Evolutionary conservation across 1,284 basidiomycete genomes (phyloP), one percentile per base, ranked within the genome.

Genomic region (Coniferiporia weirii): DNA sequence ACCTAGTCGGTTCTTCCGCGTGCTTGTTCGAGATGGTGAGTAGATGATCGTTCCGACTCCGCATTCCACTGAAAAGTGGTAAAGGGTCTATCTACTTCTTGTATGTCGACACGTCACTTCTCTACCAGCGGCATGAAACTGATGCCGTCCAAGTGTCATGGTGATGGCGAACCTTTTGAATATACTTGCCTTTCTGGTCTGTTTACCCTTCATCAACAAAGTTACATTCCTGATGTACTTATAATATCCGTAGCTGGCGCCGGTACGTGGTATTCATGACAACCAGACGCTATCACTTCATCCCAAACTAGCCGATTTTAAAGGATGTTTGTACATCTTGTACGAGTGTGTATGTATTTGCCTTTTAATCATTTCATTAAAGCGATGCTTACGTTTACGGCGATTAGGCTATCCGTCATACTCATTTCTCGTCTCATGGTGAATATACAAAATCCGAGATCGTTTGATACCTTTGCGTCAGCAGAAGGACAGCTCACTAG

Each of bases 21-120:
- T 62, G 20, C 34, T 62, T 19, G 32, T 59, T 40, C 57, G 61
- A 19, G 61, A 62, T 56, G 61, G 60, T 57, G 38, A 47, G 60
- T 48, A 12, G 19, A 38, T 6, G n/a, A 13, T n/a, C 45, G 40
- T 19, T 19, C 22, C 9, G n/a, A 49, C 17, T 13, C 32, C 17
- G 17, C 17, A 19, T 53, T 35, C 5, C 35, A 27, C 27, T 53
- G 8, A 52, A 10, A 27, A 7, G 8, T 32, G 10, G 9, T n/a
- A 36, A 35, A 61, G 60, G 61, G 47, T 46, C 52, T 8, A 52
- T 59, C 13, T 62, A 62, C 44, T 62, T 50, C 40, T 40, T 59
- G 61, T 59, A 38, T 46, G 61, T 40, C 4, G 13, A 27, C 40
- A 17, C 9, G 36, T n/a, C 12, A 13, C 20, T 51, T 8, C 12